A percentile compares a stretch with the other conserved stretches of the same genome.
phyloP scores from a whole-genome alignment of 208 protist species.

The Crithidia mellificae region DNA sequence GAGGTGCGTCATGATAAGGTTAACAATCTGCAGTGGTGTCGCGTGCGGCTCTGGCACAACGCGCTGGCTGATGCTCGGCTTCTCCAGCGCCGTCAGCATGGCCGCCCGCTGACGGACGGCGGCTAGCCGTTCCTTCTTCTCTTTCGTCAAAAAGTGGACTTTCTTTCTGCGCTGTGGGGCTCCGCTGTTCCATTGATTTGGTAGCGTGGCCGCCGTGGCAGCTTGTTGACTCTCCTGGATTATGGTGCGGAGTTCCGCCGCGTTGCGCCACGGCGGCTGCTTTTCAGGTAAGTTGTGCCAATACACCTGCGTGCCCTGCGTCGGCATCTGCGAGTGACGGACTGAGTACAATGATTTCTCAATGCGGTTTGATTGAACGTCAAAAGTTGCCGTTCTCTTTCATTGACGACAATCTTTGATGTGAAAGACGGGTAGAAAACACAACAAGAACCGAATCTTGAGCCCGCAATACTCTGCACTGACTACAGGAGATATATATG shows the following conservation, averaged over 20 bases:
- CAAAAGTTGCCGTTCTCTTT: no score
- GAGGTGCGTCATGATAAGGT: constrained; percentile 60
- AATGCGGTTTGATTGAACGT: no score
- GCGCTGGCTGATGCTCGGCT: constrained; percentile 25
- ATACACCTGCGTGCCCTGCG: constrained; percentile 32
- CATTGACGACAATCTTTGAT: no score
- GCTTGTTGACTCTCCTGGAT: constrained; percentile 14
- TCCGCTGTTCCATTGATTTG: constrained; percentile 2
- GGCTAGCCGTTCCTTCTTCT: not conserved
- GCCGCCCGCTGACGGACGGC: not conserved
- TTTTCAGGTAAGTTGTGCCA: constrained; percentile 29
- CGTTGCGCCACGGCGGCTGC: constrained; percentile 19
- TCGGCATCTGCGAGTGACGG: constrained; percentile 12
- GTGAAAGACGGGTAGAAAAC: no score
- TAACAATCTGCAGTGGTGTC: constrained; percentile 54
- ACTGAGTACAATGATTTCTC: no score
- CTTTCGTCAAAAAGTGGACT: not conserved
- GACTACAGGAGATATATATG: no score
- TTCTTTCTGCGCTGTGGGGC: not conserved
- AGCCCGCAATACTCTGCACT: no score
- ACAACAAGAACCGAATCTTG: no score
- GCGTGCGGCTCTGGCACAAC: constrained; percentile 60
- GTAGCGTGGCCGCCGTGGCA: not conserved
- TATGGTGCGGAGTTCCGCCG: constrained; percentile 15
- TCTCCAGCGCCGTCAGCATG: constrained; percentile 12